Evolutionary conservation across 345 rosid species (phyloP), one percentile per base, ranked within the genome.

Genomic region (Lepidium africanum): DNA sequence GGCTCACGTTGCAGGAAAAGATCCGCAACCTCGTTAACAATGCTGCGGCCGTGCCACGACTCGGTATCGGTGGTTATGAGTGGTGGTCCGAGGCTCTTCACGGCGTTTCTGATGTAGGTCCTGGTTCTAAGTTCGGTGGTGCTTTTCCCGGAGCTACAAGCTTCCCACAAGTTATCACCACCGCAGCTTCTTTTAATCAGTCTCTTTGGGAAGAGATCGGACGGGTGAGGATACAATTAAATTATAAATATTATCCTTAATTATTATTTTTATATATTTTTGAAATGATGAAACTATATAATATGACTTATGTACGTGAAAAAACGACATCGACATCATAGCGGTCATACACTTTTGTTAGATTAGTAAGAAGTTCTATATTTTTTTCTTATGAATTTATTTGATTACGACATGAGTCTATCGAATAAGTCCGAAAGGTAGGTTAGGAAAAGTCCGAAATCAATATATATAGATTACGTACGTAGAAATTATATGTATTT

Each of bases 71-170:
- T 21, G 88, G 88, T 1, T 94, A 94, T 61, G 91, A 94, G 83
- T 94, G 99, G 99, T 94, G 99, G 99, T 86, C 95, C 0, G 99
- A 91, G 81, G 99, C 99, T 0, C 90, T 94, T 7, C 99, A 94
- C 5, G 99, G 99, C 0, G 86, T 94, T 36, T 83, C 99, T 16
- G 76, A 87, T 62, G 85, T 80, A 0, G 97, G 97, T 16, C 97
- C 83, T 0, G 97, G 97, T 2, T 38, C 83, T 17, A 86, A 71
- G 78, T 89, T 94, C 38, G 86, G 87, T 35, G 92, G 96, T 27
- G 75, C 77, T 21, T 84, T 89, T 59, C 89, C 85, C 1, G 84
- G 78, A 0, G 99, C 99, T 55, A 91, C 99, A 15, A 89, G 97
- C 82, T 91, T 94, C 80, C 99, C 99, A 63, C 96, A 88, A 51